A percentile compares a stretch with the other conserved stretches of the same genome.
Conservation (phyloP, 345 rosid genomes). For the Melaleuca alternifolia region DNA sequence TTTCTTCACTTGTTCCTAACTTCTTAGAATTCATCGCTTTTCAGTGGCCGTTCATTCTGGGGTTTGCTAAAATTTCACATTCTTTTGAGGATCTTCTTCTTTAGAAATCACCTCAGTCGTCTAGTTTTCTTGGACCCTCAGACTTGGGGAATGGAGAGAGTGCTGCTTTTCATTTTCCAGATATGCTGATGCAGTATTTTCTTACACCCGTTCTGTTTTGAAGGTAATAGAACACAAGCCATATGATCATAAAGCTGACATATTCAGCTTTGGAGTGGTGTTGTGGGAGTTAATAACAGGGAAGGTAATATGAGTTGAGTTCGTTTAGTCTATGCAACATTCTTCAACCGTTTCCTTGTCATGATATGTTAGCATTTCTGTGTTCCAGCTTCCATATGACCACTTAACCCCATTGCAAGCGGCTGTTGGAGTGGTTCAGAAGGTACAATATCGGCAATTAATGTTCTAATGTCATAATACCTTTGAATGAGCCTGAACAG, state of each 20-base stretch:
- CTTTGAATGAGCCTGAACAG: background rate
- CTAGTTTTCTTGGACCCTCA: background rate
- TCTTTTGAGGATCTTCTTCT: background rate
- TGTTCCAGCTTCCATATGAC: constrained; percentile 82
- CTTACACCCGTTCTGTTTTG: background rate
- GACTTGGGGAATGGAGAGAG: background rate
- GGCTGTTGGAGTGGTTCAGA: constrained; percentile 95
- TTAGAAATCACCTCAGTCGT: background rate
- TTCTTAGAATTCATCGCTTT: background rate
- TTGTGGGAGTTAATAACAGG: constrained; percentile 92
- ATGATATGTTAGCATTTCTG: constrained; percentile 2
- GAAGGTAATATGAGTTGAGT: constrained; percentile 38
- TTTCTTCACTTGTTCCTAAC: background rate
- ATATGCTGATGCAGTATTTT: background rate
- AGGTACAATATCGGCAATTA: constrained; percentile 30
- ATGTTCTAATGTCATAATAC: background rate
- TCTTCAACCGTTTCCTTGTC: background rate
- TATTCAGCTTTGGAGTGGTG: constrained; percentile 86
- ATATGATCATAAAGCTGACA: constrained; percentile 97
- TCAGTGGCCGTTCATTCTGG: background rate
- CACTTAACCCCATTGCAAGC: constrained; percentile 94
- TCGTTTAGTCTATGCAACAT: background rate
- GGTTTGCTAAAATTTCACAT: background rate
- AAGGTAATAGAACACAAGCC: constrained; percentile 96
- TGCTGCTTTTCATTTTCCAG: background rate